A percentile compares a stretch with the other conserved stretches of the same genome.
Evolutionary conservation across 306 rosid genomes (phyloP).

Genomic region (Trichosanthes cucumerina): DNA sequence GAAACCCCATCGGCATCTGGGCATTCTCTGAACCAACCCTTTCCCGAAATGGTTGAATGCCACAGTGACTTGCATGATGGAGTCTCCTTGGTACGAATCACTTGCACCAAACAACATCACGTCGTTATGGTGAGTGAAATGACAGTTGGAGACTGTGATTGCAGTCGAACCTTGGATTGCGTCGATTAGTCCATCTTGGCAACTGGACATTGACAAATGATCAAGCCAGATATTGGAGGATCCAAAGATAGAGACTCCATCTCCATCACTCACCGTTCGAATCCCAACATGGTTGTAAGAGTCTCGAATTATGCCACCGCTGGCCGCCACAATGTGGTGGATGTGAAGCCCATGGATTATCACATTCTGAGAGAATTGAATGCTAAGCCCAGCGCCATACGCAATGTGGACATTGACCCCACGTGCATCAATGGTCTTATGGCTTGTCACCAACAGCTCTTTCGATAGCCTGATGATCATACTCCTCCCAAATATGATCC

Average conservation of each 20-base stretch:
- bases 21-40: slow-evolving; percentile 66
- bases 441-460: slow-evolving; percentile 45
- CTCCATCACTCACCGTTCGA: slow-evolving; percentile 56
- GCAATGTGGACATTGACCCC: slow-evolving; percentile 49
- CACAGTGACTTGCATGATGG: slow-evolving; percentile 47
- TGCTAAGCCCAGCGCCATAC: slow-evolving; percentile 47
- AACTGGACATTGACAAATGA: slow-evolving; percentile 52
- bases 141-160: slow-evolving; percentile 69
- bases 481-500: slow-evolving; percentile 54
- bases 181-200: slow-evolving; percentile 66
- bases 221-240: slow-evolving; percentile 74
- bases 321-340: neutral
- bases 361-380: slow-evolving; percentile 42
- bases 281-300: slow-evolving; percentile 33
- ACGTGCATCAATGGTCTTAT: slow-evolving; percentile 90
- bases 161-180: slow-evolving; percentile 60
- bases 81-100: slow-evolving; percentile 26
- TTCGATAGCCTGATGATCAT: slow-evolving; percentile 44
- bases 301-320: slow-evolving; percentile 65
- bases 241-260: slow-evolving; percentile 56
- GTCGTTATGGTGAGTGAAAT: slow-evolving; percentile 55
- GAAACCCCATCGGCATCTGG: slow-evolving; percentile 56
- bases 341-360: slow-evolving; percentile 58
- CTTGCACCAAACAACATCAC: slow-evolving; percentile 62
- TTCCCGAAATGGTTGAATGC: slow-evolving; percentile 66